Percentiles rank a stretch among this genome's conserved stretches.
Conservation (phyloP, 257 asterid genomes). For the Rhazya stricta region DNA sequence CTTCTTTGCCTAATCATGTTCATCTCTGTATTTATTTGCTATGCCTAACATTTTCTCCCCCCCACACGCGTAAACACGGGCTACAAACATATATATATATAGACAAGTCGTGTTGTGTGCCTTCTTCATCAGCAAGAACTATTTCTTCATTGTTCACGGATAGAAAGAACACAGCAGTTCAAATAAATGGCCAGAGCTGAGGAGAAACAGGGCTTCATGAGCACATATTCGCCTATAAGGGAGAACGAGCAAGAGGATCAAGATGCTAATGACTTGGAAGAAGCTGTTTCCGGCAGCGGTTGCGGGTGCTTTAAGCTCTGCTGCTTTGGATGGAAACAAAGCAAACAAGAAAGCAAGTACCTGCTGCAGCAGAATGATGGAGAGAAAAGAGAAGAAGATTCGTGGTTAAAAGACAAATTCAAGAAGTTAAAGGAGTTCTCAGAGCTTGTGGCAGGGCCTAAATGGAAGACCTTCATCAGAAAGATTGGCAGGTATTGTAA, state of each 20-base stretch:
- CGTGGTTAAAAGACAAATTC: conserved; percentile 23
- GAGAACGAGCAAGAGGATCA: conserved; percentile 10
- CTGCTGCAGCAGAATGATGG: conserved; percentile 3
- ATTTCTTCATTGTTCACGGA: too few species aligned
- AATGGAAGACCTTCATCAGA: conserved; percentile 32
- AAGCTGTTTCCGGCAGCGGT: background rate
- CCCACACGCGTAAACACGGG: background rate
- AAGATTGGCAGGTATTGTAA: conserved; percentile 29
- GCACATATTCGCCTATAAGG: conserved; percentile 23
- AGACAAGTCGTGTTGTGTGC: background rate
- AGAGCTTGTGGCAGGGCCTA: conserved; percentile 34
- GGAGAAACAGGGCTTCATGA: conserved; percentile 4
- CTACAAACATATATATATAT: background rate
- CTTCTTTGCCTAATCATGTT: background rate
- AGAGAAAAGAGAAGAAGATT: conserved; percentile 9
- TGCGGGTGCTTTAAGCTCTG: conserved; percentile 20
- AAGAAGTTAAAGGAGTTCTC: conserved; percentile 31
- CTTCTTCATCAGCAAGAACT: too few species aligned
- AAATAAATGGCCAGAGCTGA: conserved; percentile 9
- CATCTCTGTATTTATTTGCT: background rate
- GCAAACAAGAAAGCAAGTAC: conserved; percentile 12
- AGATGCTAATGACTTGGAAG: background rate
- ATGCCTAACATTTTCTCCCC: background rate
- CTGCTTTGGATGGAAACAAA: conserved; percentile 22
- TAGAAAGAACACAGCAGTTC: background rate